These are phyloP conservation scores for Articulospora tetracladia DNA, from an alignment of 495 filamentous ascomycete genomes.

Conservation along the genomic window DNA sequence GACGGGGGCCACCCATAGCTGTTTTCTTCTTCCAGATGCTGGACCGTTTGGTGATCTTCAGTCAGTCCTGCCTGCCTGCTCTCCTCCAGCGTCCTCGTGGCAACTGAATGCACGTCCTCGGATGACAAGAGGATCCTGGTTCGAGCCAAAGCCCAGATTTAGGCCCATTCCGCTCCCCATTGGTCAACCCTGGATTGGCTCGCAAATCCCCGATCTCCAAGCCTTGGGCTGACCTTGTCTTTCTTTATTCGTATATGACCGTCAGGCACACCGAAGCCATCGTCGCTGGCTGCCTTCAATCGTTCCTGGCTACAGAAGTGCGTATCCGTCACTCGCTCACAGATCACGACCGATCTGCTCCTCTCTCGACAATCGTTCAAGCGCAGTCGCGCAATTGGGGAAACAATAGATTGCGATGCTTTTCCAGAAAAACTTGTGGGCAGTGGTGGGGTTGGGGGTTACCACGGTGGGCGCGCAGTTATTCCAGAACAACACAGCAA, in stretches of 20 bases:
- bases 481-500: background rate
- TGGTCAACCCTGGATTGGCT: background rate
- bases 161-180: constrained; percentile 3
- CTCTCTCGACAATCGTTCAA: constrained; percentile 16
- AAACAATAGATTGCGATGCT: constrained; percentile 14
- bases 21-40: constrained; percentile 19
- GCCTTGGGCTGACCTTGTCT: constrained; percentile 3
- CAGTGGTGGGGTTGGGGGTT: constrained; percentile 10
- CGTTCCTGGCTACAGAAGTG: constrained; percentile 13
- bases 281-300: constrained; percentile 5
- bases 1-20: constrained; percentile 18
- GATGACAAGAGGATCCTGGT: constrained; percentile 1
- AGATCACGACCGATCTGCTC: constrained; percentile 15
- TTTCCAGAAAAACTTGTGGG: constrained; percentile 3
- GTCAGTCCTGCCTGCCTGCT: background rate
- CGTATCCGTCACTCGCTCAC: constrained; percentile 17
- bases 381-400: background rate
- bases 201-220: constrained; percentile 1
- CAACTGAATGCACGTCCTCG: constrained; percentile 11
- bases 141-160: background rate
- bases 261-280: constrained; percentile 12
- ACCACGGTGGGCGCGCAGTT: constrained; percentile 2
- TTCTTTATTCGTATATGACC: constrained; percentile 10
- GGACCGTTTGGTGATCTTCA: background rate
- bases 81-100: constrained; percentile 1